Base-by-base conservation (phyloP, 2,329 filamentous ascomycete species). In the Rhinocladiella mackenziei region DNA sequence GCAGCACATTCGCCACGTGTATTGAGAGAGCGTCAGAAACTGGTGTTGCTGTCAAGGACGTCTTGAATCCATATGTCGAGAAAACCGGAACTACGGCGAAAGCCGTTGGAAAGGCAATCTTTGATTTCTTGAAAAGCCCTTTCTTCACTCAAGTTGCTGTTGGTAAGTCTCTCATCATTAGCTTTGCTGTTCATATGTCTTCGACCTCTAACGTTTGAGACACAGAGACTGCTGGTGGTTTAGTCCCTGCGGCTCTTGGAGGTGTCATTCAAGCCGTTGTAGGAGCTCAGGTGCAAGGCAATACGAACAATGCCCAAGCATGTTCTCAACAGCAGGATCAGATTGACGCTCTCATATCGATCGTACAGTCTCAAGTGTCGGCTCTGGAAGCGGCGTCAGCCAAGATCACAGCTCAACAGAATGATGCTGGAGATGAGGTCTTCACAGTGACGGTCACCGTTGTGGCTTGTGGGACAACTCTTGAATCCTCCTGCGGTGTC, bases 341-440 rank as follows among this genome's bases (percentile, higher is more conserved):
- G 19, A 39, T 39, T n/a, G 35, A 39, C 25, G 35, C 35, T 22
- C 35, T 39, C 9, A 26, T 39, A 26, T 39, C 35, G 14, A 39
- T 39, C 4, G 22, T 39, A 5, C 6, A 17, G 8, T 39, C 35
- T 39, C 35, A 39, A 15, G 28, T 39, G 28, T 39, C 35, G 10
- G 35, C 35, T 2, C 14, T 39, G 25, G 7, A 7, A 5, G 35
- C 35, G 14, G 35, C 35, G 6, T 39, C 35, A 13, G 35, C 35
- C 4, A 39, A 35, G 17, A n/a, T 28, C 6, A 39, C 22, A 13
- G 14, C 36, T 39, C 36, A 30, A 11, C 2, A 39, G 26, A 30
- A 26, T 15, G 36, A 28, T 13, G 36, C 26, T 15, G 36, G 26
- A 15, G 26, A 39, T 14, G 22, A 39, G 23, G 22, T 30, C 15